phyloP scores from a whole-genome alignment of 177 flowering plant genomes.

The Vitis hybrid region DNA sequence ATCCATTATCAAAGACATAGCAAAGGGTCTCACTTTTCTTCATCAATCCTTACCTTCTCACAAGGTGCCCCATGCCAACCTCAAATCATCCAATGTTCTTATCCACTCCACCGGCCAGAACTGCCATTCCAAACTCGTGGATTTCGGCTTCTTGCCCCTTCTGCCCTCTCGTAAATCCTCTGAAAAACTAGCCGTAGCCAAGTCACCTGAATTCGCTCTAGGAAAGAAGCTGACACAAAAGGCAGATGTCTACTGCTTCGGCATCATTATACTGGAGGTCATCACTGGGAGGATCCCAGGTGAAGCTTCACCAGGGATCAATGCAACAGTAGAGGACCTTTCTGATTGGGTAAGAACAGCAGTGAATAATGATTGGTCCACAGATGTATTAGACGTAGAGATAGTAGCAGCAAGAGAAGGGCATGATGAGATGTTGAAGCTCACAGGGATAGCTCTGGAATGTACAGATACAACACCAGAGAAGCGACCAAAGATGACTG shows the following conservation, averaged over 20 bases:
- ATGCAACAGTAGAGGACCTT: conserved; percentile 22
- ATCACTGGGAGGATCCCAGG: conserved; percentile 57
- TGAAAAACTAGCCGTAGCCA: conserved; percentile 34
- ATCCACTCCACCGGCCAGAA: conserved; percentile 17
- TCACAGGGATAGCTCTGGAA: conserved; percentile 49
- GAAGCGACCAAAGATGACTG: conserved; percentile 51
- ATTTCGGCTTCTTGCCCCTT: conserved; percentile 55
- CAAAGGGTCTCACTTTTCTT: conserved; percentile 52
- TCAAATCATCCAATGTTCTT: conserved; percentile 64
- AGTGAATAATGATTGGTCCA: conserved; percentile 58
- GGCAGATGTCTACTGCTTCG: conserved; percentile 71
- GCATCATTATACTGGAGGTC: conserved; percentile 53
- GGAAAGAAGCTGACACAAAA: conserved; percentile 49
- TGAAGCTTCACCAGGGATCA: conserved; percentile 8
- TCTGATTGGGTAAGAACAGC: conserved; percentile 56
- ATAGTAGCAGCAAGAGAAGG: conserved; percentile 37
- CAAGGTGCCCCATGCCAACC: conserved; percentile 61
- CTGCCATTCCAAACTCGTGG: conserved; percentile 44
- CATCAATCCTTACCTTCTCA: conserved; percentile 48
- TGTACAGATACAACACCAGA: conserved; percentile 53
- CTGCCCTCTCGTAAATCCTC: conserved; percentile 27
- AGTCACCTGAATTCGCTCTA: conserved; percentile 42
- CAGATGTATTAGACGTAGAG: conserved; percentile 58
- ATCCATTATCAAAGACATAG: conserved; percentile 50
- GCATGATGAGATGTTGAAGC: conserved; percentile 58